phyloP scores from a whole-genome alignment of 306 rosid genomes.

The Begonia loranthoides region DNA sequence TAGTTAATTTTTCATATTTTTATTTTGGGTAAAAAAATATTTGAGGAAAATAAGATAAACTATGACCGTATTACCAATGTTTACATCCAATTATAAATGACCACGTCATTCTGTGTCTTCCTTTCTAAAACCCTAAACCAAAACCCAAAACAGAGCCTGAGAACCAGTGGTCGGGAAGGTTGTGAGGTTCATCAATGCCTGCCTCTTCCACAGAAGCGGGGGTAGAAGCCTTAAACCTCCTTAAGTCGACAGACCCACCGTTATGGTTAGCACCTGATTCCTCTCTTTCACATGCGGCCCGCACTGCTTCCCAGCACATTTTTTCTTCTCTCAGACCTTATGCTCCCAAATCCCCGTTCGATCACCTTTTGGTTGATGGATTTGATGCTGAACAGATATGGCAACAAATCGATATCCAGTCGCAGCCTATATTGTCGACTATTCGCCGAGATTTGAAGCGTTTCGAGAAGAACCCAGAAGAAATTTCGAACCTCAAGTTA shows the following conservation, averaged over 20 bases:
- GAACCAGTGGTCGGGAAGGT: slow-evolving; percentile 4
- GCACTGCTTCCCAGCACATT: slow-evolving; percentile 49
- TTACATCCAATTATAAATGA: too few relatives aligned
- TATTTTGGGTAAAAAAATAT: too few relatives aligned
- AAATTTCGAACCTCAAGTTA: slow-evolving; percentile 26
- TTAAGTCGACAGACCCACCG: slow-evolving; percentile 44
- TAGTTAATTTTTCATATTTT: too few relatives aligned
- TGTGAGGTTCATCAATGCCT: slow-evolving; percentile 18
- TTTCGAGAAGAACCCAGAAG: slow-evolving; percentile 38
- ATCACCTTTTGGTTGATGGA: slow-evolving; percentile 57
- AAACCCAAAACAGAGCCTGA: neutral
- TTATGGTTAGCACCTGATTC: slow-evolving; percentile 41
- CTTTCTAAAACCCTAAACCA: too few relatives aligned
- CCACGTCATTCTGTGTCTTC: too few relatives aligned
- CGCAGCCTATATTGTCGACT: slow-evolving; percentile 54
- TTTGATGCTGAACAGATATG: slow-evolving; percentile 96
- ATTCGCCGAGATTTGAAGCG: slow-evolving; percentile 59
- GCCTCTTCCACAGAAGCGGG: slow-evolving; percentile 16
- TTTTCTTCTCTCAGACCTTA: slow-evolving; percentile 57
- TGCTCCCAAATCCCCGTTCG: slow-evolving; percentile 54
- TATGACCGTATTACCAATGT: too few relatives aligned
- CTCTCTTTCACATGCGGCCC: slow-evolving; percentile 40
- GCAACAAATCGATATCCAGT: slow-evolving; percentile 89
- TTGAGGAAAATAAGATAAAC: too few relatives aligned
- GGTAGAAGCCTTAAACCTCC: slow-evolving; percentile 34